Evolutionary conservation across 1,284 basidiomycete species (phyloP), one percentile per base, ranked within the genome.

Genomic region (Apiotrichum porosum): DNA sequence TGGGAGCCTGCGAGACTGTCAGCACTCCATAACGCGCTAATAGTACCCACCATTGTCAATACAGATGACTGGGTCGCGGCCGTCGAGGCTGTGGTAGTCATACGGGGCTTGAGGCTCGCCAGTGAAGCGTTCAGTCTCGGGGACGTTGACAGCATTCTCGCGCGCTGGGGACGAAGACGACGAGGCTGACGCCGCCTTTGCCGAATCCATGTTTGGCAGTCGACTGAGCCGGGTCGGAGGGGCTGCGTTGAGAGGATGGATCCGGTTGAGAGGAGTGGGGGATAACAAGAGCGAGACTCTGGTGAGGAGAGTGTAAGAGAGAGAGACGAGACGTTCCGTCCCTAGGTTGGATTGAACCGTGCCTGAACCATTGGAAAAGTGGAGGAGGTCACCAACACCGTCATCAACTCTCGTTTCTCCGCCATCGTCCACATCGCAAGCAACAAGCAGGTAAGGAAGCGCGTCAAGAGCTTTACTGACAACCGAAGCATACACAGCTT

Each of bases 11-110:
- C 19, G 19, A 17, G 26, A 13, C 18, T 30, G 21, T 47, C 40
- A 39, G 40, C 30, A 37, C 18, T n/a, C n/a, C n/a, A n/a, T n/a
- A n/a, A n/a, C n/a, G n/a, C n/a, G n/a, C n/a, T 12, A 21, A 21
- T 15, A 14, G 15, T 24, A 60, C 66, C 54, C 42, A 73, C 78
- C 94, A 69, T 95, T 93, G 79, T 97, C 93, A 60, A 97, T 91
- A 63, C 94, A 81, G 56, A 97, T 82, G 3, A 57, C 48, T 4
- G 62, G 61, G 28, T 65, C 62, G 37, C 51, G 41, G 5, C 54
- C 51, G 12, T 56, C 57, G 4, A 69, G 52, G 2, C 62, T 62
- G 41, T 58, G 55, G 42, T 68, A 68, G 49, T 66, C 50, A 49
- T 57, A 69, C 1, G 51, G 33, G 4, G 52, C 48, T 28, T 68